Evolutionary conservation across 1,284 basidiomycete genomes (phyloP), one percentile per base, ranked within the genome.

Genomic region (Fistulinella cinereoalba): DNA sequence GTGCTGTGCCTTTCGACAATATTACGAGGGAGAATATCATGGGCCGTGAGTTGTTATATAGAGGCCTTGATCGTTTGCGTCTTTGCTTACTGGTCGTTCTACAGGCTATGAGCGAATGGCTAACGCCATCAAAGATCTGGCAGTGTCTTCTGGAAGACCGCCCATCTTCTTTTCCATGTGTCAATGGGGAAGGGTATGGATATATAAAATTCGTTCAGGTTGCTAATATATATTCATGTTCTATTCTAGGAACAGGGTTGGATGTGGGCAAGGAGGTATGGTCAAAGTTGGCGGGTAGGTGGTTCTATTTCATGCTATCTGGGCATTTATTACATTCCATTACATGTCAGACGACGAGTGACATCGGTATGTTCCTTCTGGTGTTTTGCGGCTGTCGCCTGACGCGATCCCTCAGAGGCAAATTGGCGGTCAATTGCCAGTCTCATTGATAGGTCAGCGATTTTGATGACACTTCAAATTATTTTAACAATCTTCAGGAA

Each of bases 251-350:
- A 75, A 56, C 75, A 80, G 66, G 76, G 77, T 3, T 82, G 79
- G 80, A 47, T 76, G 12, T 82, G 80, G 80, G 80, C 72, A 2
- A 64, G 28, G 41, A 62, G 32, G 27, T 61, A 80, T 21, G 80
- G 80, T 0, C 79, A 83, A 54, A 77, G 72, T 47, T 82, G 80
- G 80, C 71, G 80, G 56, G 79, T 80, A 51, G 32, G 75, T 67
- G 22, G 18, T 44, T 34, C 9, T n/a, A 38, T 7, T 8, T 11
- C 34, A 5, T 32, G 3, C 27, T 7, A 4, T 36, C 15, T 23
- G 21, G 23, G 4, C 37, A 27, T 45, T 43, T 23, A 36, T 34
- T n/a, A 46, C 24, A 16, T 8, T 47, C n/a, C n/a, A n/a, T n/a
- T 37, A 6, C 32, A 11, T 43, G 25, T 31, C 50, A 81, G 79